Base-by-base conservation (phyloP, 192 early-diverging fungal species). In the Obelidium mucronatum region DNA sequence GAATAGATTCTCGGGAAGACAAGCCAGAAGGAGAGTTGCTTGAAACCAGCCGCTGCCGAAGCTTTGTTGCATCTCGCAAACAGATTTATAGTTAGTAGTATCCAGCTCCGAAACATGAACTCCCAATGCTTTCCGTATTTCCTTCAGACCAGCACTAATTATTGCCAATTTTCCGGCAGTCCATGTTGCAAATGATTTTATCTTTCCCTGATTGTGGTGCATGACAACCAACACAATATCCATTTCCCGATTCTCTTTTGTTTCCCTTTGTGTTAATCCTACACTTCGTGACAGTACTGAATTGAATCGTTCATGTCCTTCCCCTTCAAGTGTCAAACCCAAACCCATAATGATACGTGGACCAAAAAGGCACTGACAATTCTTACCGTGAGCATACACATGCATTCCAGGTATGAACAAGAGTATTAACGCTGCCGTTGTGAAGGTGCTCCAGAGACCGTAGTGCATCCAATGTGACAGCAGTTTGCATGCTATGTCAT, bases 221-320 rank as follows among this genome's bases (percentile, higher is more conserved):
- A 51, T 44, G 0, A 52, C 15, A 24, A 51, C 30, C 19, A 68
- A 31, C 0, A 26, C n/a, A 52, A 68, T 68, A 30, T 68, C 66
- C 0, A 33, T 11, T 42, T 51, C 22, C 28, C 42, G 40, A 51
- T 68, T 68, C 22, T 52, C 66, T 26, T 52, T 11, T 35, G 66
- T 68, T 51, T 68, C 66, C n/a, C 4, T 4, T 0, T 3, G 22
- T 0, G 66, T 68, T 2, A 68, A 3, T 34, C 66, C 66, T 51
- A 68, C 51, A 6, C 6, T 31, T 68, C 33, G 17, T 31, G 66
- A 11, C 40, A 68, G 31, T 6, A 39, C 19, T 51, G 26, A 0
- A 36, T 68, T 68, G 5, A 33, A 8, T 42, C 6, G 66, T 39
- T 68, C 66, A 24, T 51, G 42, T 22, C 66, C 66, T 52, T 68